Evolutionary conservation across 768 basidiomycete species (phyloP), one percentile per base, ranked within the genome.

Genomic region (Tylopilus vinaceipallidus): DNA sequence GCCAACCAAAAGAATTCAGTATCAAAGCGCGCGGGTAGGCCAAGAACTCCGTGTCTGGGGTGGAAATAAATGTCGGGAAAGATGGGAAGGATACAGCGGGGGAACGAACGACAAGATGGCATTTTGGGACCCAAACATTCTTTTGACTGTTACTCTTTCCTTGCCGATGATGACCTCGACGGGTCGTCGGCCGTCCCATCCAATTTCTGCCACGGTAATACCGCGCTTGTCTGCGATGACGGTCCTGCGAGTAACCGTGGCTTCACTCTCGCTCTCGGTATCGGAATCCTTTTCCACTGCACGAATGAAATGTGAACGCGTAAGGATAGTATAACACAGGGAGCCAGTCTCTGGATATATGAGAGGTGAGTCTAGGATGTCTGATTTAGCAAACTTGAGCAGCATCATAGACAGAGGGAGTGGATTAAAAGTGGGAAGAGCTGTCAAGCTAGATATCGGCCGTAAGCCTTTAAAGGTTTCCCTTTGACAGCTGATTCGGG

Each of bases 11-110:
- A 69, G 51, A 74, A 80, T 55, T 82, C 77, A 2, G 80, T 74
- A 52, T 83, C 79, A 52, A 83, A 83, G n/a, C 82, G 77, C 8
- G 80, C 80, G 17, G 81, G 81, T 41, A 84, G 72, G 19, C 74
- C 74, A n/a, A 84, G 75, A 24, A 78, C 67, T 57, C 83, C 81
- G n/a, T 75, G 76, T 62, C 81, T 83, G 43, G 29, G 24, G 24
- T 27, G 10, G 1, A 16, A 9, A 45, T 35, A n/a, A 12, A 50
- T 22, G 8, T 56, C 32, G 27, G 46, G 30, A 30, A 30, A 22
- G 41, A 27, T 26, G n/a, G 41, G 20, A 24, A 23, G 36, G 12
- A 39, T 22, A 19, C n/a, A 22, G 49, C 29, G 23, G 8, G 7
- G 26, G 13, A n/a, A 63, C 78, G 42, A 55, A 82, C 82, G 79